A percentile compares a stretch with the other conserved stretches of the same genome.
Evolutionary conservation across 1,284 basidiomycete species (phyloP).

Genomic region (Phlebopus sp.): DNA sequence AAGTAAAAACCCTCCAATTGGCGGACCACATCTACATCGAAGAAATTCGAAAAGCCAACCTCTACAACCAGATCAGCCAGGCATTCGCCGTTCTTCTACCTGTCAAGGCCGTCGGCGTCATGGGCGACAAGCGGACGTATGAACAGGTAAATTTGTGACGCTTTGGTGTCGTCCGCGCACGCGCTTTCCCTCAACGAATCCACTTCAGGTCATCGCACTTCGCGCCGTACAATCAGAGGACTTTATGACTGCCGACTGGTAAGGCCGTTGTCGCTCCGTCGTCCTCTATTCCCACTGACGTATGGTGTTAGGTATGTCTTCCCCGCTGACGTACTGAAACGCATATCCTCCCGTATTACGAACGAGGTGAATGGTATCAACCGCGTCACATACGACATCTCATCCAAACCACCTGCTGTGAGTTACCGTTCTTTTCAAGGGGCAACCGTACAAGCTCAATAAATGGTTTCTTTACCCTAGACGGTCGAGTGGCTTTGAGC

Average conservation of each 20-base stretch:
- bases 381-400: conserved; percentile 94
- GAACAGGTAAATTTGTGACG: too few species aligned
- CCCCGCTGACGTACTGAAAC: conserved; percentile 87
- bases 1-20: conserved; percentile 92
- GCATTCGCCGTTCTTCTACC: conserved; percentile 98
- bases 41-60: conserved; percentile 88
- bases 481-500: conserved; percentile 49
- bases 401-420: conserved; percentile 94
- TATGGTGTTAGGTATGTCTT: conserved; percentile 75
- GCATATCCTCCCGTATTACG: conserved; percentile 95
- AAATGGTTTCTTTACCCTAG: conserved; percentile 25
- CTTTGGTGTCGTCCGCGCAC: too few species aligned
- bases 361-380: conserved; percentile 96
- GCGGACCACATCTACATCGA: conserved; percentile 98
- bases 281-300: background rate
- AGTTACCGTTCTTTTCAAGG: conserved; percentile 29
- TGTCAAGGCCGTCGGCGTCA: conserved; percentile 95
- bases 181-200: background rate
- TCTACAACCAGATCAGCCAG: conserved; percentile 95
- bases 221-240: conserved; percentile 92
- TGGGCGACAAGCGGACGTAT: conserved; percentile 96
- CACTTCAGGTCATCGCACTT: conserved; percentile 70
- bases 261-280: conserved; percentile 9
- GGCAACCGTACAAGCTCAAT: background rate
- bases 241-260: conserved; percentile 99